Evolutionary conservation across 2,329 filamentous ascomycete species (phyloP).

Genomic region (Arachnomyces sp.): DNA sequence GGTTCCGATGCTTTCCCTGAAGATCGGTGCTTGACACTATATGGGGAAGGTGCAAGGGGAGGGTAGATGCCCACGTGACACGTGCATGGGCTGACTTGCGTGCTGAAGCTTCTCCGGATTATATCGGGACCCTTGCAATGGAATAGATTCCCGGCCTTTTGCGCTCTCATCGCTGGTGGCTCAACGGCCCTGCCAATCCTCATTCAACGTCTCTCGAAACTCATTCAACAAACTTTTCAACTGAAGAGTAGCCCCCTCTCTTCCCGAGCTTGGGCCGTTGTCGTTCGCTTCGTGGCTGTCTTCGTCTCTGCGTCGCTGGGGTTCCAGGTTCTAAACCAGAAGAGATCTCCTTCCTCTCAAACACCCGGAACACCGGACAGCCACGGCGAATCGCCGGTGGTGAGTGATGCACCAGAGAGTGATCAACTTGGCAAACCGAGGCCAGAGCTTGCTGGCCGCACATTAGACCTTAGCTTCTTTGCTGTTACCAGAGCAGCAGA

Average conservation of each 20-base stretch:
- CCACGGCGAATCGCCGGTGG: constrained; percentile 6
- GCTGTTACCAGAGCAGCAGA: constrained; percentile 64
- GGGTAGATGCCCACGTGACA: too few species aligned
- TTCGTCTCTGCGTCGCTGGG: constrained; percentile 43
- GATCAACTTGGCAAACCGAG: constrained; percentile 12
- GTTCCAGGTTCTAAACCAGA: constrained; percentile 42
- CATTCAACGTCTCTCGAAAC: constrained; percentile 19
- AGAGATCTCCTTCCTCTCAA: constrained; percentile 13
- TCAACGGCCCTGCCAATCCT: constrained; percentile 39
- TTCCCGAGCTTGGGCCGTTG: constrained; percentile 14
- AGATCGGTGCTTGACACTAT: too few species aligned
- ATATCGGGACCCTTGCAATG: constrained; percentile 33
- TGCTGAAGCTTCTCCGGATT: constrained; percentile 31
- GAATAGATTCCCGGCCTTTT: constrained; percentile 46
- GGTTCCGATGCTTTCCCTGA: too few species aligned
- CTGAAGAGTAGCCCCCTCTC: constrained; percentile 12
- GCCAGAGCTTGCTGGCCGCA: constrained; percentile 56
- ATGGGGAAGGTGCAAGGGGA: neutral
- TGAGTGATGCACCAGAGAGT: constrained; percentile 9
- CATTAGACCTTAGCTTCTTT: constrained; percentile 76
- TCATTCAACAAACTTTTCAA: constrained; percentile 15
- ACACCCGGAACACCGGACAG: constrained; percentile 3
- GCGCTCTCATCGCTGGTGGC: constrained; percentile 44
- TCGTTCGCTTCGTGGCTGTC: constrained; percentile 36
- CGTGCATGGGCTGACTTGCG: constrained; percentile 14